Evolutionary conservation across 805 yeast genomes (phyloP).

Genomic region (Candida qinlingensis): DNA sequence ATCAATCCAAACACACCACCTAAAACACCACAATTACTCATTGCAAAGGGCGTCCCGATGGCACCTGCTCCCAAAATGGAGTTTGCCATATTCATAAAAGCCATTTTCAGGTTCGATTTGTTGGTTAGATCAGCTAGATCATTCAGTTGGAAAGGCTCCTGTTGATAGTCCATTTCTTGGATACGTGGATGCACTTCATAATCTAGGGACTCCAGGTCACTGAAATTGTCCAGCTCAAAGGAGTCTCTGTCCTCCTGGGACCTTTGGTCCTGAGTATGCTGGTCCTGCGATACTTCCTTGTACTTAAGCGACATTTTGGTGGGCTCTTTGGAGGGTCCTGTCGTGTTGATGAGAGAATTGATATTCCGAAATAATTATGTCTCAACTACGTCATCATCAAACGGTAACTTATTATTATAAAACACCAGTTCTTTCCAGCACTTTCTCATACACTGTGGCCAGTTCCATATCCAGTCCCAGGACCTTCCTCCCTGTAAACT

Average conservation of each 20-base stretch:
- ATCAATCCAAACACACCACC: constrained; percentile 65
- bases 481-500: constrained; percentile 29
- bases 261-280: background rate
- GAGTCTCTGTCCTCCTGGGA: background rate
- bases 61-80: constrained; percentile 94
- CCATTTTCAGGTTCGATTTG: constrained; percentile 68
- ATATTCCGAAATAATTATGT: too few relatives aligned
- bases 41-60: constrained; percentile 89
- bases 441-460: constrained; percentile 38
- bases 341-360: too few relatives aligned
- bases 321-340: background rate
- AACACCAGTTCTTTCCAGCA: constrained; percentile 32
- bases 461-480: constrained; percentile 40
- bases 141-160: constrained; percentile 15
- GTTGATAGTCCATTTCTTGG: constrained; percentile 5
- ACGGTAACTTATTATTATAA: background rate
- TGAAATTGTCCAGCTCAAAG: constrained; percentile 19
- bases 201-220: constrained; percentile 22
- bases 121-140: constrained; percentile 12
- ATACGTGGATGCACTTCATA: constrained; percentile 12
- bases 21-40: constrained; percentile 69
- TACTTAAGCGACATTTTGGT: constrained; percentile 10
- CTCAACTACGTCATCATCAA: too few relatives aligned
- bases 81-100: constrained; percentile 96
- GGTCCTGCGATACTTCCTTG: constrained; percentile 6